Evolutionary conservation across 129 eudicot species (phyloP), one percentile per base, ranked within the genome.

Genomic region (Arctium minus): DNA sequence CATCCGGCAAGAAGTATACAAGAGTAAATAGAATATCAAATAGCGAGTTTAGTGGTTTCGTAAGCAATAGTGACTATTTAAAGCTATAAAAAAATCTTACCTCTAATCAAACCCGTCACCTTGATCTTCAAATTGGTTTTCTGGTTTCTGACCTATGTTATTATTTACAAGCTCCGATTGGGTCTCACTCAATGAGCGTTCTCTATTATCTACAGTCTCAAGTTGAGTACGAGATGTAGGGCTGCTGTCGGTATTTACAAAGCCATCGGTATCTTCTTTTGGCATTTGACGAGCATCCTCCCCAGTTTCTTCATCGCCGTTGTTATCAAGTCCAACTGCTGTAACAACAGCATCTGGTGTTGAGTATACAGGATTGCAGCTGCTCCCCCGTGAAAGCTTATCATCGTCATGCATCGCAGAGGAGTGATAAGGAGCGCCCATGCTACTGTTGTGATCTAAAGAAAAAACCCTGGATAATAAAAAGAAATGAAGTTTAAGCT

Each of bases 131-230:
- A 82, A 82, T 17, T 79, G 89, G 79, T 79, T 86, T 85, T 89
- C 90, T 85, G 73, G 79, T 76, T 84, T 80, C 86, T 79, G 85
- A 65, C 82, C 86, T 74, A 80, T 53, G 82, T 77, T 79, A 86
- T 81, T 92, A 94, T 94, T 85, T 94, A 94, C 98, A 90, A 86
- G 78, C 86, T 87, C 87, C n/a, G 79, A 53, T 65, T 71, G 89
- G 81, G 81, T 80, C 78, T 64, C 88, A 72, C 80, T 79, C 82
- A 32, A 84, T 8, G 85, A 89, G 87, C 80, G 48, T 31, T 88
- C 90, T 76, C 91, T 91, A 88, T 83, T 92, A 94, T 92, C 74
- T 92, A 92, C 96, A 88, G 69, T 72, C 87, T 89, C 89, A 70
- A 76, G 90, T 84, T 5, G 74, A 78, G 90, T 78, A 79, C 68